Base-by-base conservation (phyloP, 768 basidiomycete genomes). In the Cyathus striatus region DNA sequence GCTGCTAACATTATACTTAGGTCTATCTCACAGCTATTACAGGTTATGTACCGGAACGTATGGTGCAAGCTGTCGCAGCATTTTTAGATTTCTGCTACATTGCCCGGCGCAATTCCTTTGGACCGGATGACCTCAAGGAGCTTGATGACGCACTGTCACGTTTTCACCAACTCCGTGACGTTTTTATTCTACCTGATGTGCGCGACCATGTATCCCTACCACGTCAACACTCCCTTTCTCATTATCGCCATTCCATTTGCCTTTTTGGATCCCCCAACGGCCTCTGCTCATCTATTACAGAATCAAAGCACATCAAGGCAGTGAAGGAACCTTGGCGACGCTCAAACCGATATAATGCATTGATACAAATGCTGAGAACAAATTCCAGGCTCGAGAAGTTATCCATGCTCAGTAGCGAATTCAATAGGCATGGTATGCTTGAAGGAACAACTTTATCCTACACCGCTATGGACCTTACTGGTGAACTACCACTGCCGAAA, bases 61-160 rank as follows among this genome's bases (percentile, higher is more conserved):
- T 57, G 45, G 48, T 53, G 2, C 49, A 44, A 16, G 42, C 42
- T 38, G 43, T 57, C n/a, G 18, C 49, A 6, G 32, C 45, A 4
- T 53, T 55, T 34, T 24, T 49, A 1, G 54, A 62, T 23, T 53
- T 51, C 21, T 58, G 53, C 17, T 60, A 59, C 37, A 45, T 50
- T 23, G 27, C 32, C 38, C 22, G 22, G 18, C 38, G 18, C 22
- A 40, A 40, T 40, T 16, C 38, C 18, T 21, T 23, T 10, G 18
- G 38, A 12, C 38, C 22, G 9, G 38, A 16, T 40, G n/a, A n/a
- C 38, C 24, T 18, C 10, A 40, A 23, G 18, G 24, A 38, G 46
- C 2, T 46, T n/a, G n/a, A 30, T 13, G 12, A 13, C 44, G 21
- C 17, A 34, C 44, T 35, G 17, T n/a, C 32, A 9, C 32, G 30